Evolutionary conservation across 2,329 filamentous ascomycete genomes (phyloP).

Genomic region (Monosporascus ibericus): DNA sequence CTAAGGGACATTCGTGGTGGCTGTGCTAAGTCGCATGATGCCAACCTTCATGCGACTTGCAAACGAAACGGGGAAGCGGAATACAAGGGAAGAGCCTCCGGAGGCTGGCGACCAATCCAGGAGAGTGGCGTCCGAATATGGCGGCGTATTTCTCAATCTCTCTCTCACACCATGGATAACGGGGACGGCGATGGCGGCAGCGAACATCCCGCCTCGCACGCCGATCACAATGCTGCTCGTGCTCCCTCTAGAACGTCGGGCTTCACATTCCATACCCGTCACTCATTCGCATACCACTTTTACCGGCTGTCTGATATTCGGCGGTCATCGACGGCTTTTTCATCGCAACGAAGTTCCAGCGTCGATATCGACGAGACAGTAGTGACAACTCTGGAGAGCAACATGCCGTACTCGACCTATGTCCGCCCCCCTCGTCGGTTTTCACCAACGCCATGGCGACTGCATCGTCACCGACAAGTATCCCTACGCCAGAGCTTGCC

Average conservation of each 20-base stretch:
- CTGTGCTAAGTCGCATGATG: constrained; percentile 7
- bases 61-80: constrained; percentile 2
- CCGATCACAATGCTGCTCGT: background rate
- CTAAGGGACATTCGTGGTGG: background rate
- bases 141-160: constrained; percentile 23
- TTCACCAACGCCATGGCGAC: background rate
- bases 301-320: constrained; percentile 10
- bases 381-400: constrained; percentile 1
- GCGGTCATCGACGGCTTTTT: constrained; percentile 5
- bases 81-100: constrained; percentile 2
- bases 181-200: constrained; percentile 8
- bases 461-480: background rate
- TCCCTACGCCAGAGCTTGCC: constrained; percentile 10
- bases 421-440: background rate
- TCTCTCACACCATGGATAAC: constrained; percentile 15
- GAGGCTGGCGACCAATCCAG: constrained; percentile 17
- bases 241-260: background rate
- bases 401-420: background rate
- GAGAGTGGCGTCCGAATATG: constrained; percentile 18
- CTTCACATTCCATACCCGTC: background rate
- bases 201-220: constrained; percentile 3
- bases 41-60: background rate
- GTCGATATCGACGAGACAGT: constrained; percentile 9
- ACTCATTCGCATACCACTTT: constrained; percentile 16
- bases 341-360: constrained; percentile 6